Evolutionary conservation across 2,329 filamentous ascomycete species (phyloP).

Genomic region (Cadophora sp.): DNA sequence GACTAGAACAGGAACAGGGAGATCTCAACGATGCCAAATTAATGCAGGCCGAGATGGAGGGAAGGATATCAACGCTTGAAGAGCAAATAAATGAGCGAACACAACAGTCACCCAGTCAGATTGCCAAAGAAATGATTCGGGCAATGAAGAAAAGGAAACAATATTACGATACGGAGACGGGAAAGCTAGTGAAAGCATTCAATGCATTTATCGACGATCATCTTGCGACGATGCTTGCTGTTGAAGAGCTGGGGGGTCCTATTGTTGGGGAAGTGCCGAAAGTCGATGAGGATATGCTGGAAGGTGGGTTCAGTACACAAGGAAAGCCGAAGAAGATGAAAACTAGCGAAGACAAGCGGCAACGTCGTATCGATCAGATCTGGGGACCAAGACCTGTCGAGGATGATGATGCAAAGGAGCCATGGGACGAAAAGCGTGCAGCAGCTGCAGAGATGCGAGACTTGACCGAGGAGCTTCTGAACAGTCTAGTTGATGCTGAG

Average conservation of each 20-base stretch:
- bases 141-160: conserved; percentile 65
- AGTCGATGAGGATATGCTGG: conserved; percentile 64
- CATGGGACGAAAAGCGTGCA: conserved; percentile 46
- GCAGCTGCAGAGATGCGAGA: conserved; percentile 65
- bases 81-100: conserved; percentile 62
- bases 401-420: conserved; percentile 50
- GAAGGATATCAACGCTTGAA: conserved; percentile 65
- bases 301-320: conserved; percentile 64
- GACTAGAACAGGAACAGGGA: conserved; percentile 58
- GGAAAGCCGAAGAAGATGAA: conserved; percentile 61
- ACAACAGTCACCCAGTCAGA: conserved; percentile 64
- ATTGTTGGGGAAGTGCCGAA: conserved; percentile 78
- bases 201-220: conserved; percentile 74
- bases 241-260: conserved; percentile 83
- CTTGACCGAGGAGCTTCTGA: conserved; percentile 66
- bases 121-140: conserved; percentile 66
- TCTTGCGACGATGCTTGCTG: conserved; percentile 78
- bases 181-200: conserved; percentile 66
- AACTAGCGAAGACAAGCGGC: conserved; percentile 56
- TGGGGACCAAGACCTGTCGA: conserved; percentile 51
- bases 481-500: conserved; percentile 59
- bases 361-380: conserved; percentile 69
- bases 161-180: conserved; percentile 65
- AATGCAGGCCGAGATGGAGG: conserved; percentile 59
- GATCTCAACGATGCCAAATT: conserved; percentile 61